These are phyloP conservation scores for Dendrobium chrysotoxum DNA, from an alignment of 106 monocot species.

Conservation along the genomic window DNA sequence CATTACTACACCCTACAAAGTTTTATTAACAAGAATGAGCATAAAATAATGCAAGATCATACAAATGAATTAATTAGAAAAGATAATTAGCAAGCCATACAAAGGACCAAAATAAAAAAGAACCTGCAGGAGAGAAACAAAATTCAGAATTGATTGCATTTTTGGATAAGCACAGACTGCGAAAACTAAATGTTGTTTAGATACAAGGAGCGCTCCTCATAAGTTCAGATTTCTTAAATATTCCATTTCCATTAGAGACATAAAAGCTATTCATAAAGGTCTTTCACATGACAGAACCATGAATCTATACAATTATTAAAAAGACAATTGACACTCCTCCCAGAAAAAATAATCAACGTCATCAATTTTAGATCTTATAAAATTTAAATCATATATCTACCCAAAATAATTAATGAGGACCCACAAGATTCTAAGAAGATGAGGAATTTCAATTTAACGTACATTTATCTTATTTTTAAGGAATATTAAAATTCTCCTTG, in stretches of 20 bases:
- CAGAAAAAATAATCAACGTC: background rate
- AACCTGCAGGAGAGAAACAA: background rate
- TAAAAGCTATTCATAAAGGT: background rate
- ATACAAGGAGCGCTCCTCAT: background rate
- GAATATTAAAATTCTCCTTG: background rate
- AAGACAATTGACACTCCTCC: background rate
- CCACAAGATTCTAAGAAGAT: background rate
- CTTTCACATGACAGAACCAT: background rate
- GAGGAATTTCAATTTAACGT: background rate
- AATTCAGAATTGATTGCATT: background rate
- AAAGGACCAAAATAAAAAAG: background rate
- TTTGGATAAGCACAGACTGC: background rate
- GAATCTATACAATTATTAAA: background rate
- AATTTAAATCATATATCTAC: background rate
- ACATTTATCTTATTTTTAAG: background rate
- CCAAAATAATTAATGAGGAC: background rate
- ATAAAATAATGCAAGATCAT: background rate
- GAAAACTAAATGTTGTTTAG: background rate
- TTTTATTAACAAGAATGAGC: background rate
- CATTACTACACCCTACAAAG: slow-evolving; percentile 74
- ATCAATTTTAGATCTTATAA: background rate
- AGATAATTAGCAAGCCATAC: background rate
- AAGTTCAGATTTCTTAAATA: background rate
- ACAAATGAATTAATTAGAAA: background rate
- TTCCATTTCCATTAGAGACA: background rate